Percentiles rank a stretch among this genome's conserved stretches.
phyloP scores from a whole-genome alignment of 177 flowering plant species.

The Vitis hybrid region DNA sequence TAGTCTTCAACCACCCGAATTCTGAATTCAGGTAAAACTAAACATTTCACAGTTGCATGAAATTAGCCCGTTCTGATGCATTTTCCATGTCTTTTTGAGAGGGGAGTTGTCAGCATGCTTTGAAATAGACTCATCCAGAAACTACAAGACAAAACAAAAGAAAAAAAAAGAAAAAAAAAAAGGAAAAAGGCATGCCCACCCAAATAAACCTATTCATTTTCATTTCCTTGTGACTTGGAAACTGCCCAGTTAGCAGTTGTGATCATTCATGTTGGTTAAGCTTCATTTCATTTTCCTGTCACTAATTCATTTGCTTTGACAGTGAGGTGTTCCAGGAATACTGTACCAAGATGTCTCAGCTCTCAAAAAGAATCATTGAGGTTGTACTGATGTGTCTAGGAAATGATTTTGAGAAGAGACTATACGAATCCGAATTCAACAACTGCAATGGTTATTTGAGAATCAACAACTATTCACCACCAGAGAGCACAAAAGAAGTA shows the following conservation, averaged over 20 bases:
- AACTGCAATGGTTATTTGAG: slow-evolving; percentile 81
- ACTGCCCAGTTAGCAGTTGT: no score
- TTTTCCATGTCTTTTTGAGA: no score
- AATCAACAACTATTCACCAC: slow-evolving; percentile 68
- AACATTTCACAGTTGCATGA: no score
- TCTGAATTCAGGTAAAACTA: slow-evolving; percentile 51
- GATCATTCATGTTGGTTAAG: no score
- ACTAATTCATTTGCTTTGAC: not conserved
- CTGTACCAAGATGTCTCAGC: slow-evolving; percentile 58
- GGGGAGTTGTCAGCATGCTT: no score
- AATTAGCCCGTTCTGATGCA: no score
- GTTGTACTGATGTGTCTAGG: slow-evolving; percentile 54
- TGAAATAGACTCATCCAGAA: no score
- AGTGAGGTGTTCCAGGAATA: slow-evolving; percentile 74
- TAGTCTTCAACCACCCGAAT: slow-evolving; percentile 39
- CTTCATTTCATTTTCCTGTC: not conserved
- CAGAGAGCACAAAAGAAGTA: slow-evolving; percentile 25
- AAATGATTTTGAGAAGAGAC: slow-evolving; percentile 37
- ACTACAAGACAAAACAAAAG: no score
- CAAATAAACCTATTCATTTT: no score
- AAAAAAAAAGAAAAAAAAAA: no score
- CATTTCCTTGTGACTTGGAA: no score
- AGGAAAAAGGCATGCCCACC: no score
- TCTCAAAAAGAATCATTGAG: slow-evolving; percentile 50
- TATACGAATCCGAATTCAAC: slow-evolving; percentile 51